Evolutionary conservation across 129 eudicot genomes (phyloP), one percentile per base, ranked within the genome.

Genomic region (Scalesia atractyloides): DNA sequence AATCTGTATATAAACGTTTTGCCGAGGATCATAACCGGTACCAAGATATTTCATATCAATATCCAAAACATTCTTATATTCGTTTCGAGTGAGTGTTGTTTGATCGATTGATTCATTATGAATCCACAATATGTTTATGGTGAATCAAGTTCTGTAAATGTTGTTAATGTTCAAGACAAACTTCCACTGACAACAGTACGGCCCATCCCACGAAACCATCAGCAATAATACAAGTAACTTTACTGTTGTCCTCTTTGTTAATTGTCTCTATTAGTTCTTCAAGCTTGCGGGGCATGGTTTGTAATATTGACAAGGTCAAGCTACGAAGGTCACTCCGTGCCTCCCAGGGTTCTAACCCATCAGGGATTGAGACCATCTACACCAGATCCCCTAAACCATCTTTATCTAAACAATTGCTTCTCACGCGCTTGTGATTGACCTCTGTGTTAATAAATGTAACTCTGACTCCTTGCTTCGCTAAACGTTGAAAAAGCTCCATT

Each of bases 361-460:
- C 95, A 0, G 90, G 88, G 61, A 88, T 61, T 0, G 85, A 79
- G 12, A 70, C 78, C 67, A 84, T 14, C 47, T 50, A n/a, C 56
- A 87, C 14, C 16, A 50, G 15, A n/a, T 69, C 84, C 2, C 15
- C 57, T 5, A 74, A 60, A 11, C 56, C 22, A 9, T 70, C 77
- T 70, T 34, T 66, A 26, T 77, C 78, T 10, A 82, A 37, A 26
- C 72, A 26, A 10, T 79, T 64, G 17, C 73, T 60, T 6, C 53
- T 18, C 68, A 85, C 65, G n/a, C 79, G 74, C 19, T 61, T 48
- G 74, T 85, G 90, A 47, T 15, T 76, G 73, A 85, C 75, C 7
- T 82, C 90, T 1, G 84, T 82, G 75, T 85, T 87, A 5, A 85
- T 81, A 19, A 80, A 82, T 16, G 87, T 85, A 69, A 85, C 79